Evolutionary conservation across 805 yeast species (phyloP), one percentile per base, ranked within the genome.

Genomic region (Wickerhamiella siamensis): DNA sequence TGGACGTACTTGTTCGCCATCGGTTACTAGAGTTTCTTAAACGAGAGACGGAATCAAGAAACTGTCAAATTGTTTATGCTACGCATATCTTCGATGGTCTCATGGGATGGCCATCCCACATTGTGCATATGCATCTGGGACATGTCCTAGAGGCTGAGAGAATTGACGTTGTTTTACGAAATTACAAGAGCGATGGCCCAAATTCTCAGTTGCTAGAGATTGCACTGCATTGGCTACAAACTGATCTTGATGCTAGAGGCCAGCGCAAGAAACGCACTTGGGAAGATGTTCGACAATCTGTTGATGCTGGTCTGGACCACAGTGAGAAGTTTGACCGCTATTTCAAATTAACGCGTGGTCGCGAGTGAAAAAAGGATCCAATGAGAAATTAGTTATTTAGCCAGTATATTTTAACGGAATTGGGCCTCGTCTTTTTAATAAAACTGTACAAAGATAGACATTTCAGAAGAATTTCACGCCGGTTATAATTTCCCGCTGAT

Each of bases 61-160:
- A 70, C 16, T 77, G 93, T 46, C 75, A 86, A 38, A 83, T 91
- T 31, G 76, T 88, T 3, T 91, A 91, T 57, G 79, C 97, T 2
- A 91, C 98, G 0, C 98, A 91, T 55, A 91, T 91, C 38, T 91
- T 91, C 59, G 98, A 91, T 54, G 98, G 98, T 0, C 70, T 91
- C 43, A 84, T 83, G 12, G 67, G 70, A 37, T 91, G 97, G 95
- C 94, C 96, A 22, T 81, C 93, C 31, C 67, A 80, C 41, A 66
- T 91, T 6, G 68, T 78, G 12, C 98, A 91, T 59, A 64, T 91
- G 48, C 75, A 72, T 51, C 71, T 74, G 41, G 96, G 97, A 1
- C 57, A 60, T 19, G 68, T 74, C 6, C 49, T 67, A 22, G 54
- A 47, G 33, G 39, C 43, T 2, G 56, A 52, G 31, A 44, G 52